These are phyloP conservation scores for Platanthera zijinensis DNA, from an alignment of 106 monocot species.

Conservation along the genomic window DNA sequence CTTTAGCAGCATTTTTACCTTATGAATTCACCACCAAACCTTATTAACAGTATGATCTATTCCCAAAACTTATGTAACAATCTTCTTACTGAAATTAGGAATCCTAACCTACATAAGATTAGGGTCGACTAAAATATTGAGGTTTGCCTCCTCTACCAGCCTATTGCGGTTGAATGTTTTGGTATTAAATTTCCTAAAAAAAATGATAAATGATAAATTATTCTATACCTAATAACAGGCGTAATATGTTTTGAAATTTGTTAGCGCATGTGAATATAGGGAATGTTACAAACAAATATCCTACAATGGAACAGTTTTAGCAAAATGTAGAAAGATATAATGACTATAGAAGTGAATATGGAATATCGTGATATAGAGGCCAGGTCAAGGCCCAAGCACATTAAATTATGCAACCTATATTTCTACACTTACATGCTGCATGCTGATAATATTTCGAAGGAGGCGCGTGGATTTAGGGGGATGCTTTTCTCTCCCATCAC, in stretches of 20 bases:
- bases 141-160: no score
- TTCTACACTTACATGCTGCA: constrained; percentile 73
- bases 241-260: neutral
- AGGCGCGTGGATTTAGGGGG: constrained; percentile 47
- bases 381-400: neutral
- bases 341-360: neutral
- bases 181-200: no score
- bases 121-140: no score
- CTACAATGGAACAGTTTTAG: neutral
- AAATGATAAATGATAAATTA: no score
- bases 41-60: no score
- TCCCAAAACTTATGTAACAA: no score
- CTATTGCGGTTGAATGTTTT: no score
- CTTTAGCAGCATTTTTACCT: no score
- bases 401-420: neutral
- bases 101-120: no score
- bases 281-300: neutral
- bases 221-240: no score
- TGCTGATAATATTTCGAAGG: constrained; percentile 67
- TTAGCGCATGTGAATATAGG: neutral
- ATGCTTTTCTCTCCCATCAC: constrained; percentile 65
- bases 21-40: no score
- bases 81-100: no score
- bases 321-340: neutral
- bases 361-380: neutral